Conservation (phyloP, 2,329 filamentous ascomycete genomes). For the Chrysosporium queenslandicum region DNA sequence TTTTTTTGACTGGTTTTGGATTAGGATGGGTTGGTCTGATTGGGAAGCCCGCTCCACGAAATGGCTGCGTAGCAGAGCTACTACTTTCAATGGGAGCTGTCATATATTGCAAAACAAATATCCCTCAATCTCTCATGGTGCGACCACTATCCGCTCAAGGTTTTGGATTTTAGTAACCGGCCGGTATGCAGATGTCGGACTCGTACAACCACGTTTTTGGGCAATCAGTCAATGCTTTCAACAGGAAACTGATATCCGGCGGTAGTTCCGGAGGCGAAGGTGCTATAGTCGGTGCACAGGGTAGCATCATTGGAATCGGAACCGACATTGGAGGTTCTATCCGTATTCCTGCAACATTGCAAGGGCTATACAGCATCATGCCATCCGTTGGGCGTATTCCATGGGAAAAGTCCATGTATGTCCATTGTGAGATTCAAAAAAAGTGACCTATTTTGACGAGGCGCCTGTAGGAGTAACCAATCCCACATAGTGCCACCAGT, state of each 20-base stretch:
- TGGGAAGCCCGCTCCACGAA: constrained; percentile 38
- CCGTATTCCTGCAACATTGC: constrained; percentile 50
- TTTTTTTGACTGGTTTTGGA: not conserved
- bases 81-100: constrained; percentile 46
- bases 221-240: constrained; percentile 31
- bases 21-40: constrained; percentile 15
- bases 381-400: constrained; percentile 46
- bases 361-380: constrained; percentile 47
- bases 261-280: constrained; percentile 32
- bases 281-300: constrained; percentile 27
- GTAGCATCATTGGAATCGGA: constrained; percentile 31
- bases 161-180: constrained; percentile 22
- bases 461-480: constrained; percentile 20
- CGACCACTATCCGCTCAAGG: too few relatives aligned
- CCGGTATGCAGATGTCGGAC: constrained; percentile 36
- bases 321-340: constrained; percentile 32
- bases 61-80: constrained; percentile 49
- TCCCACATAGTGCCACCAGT: constrained; percentile 20
- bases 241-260: constrained; percentile 27
- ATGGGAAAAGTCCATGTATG: constrained; percentile 28
- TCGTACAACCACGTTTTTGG: constrained; percentile 47
- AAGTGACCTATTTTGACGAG: constrained; percentile 14
- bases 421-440: not conserved
- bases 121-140: constrained; percentile 36
- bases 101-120: constrained; percentile 35